These are phyloP conservation scores for Pelargonium fulgidum DNA, from an alignment of 441 rosid species.

Conservation along the genomic window DNA sequence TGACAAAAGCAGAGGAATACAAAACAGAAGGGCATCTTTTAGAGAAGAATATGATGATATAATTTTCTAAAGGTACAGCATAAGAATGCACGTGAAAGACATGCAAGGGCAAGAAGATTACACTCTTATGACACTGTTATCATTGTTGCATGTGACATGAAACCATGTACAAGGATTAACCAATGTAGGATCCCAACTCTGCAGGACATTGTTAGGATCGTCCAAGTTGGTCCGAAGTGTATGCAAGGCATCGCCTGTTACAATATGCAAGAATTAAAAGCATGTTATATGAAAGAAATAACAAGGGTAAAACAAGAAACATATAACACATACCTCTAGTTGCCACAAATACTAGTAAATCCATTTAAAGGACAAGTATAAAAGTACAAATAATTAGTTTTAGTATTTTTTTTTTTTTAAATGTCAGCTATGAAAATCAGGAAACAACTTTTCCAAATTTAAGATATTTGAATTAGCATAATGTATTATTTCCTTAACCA, in stretches of 20 bases:
- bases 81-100: constrained; percentile 5
- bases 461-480: not conserved
- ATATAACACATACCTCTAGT: not conserved
- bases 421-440: not conserved
- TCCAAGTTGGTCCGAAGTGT: constrained; percentile 55
- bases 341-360: not conserved
- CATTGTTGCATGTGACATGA: constrained; percentile 92
- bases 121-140: constrained; percentile 94
- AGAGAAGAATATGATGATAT: constrained; percentile 5
- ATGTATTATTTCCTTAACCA: not conserved
- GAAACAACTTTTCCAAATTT: not conserved
- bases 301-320: constrained; percentile 1
- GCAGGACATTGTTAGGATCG: constrained; percentile 87
- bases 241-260: constrained; percentile 90
- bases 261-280: constrained; percentile 14
- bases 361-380: not conserved
- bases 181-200: constrained; percentile 99
- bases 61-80: not conserved
- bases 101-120: constrained; percentile 28
- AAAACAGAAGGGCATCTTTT: constrained; percentile 8
- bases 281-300: not conserved
- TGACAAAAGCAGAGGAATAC: constrained; percentile 25
- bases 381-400: not conserved
- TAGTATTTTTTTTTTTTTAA: not conserved
- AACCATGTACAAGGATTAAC: constrained; percentile 99